Evolutionary conservation across 352 stramenopile genomes (phyloP).

Genomic region (Phytophthora chlamydospora): DNA sequence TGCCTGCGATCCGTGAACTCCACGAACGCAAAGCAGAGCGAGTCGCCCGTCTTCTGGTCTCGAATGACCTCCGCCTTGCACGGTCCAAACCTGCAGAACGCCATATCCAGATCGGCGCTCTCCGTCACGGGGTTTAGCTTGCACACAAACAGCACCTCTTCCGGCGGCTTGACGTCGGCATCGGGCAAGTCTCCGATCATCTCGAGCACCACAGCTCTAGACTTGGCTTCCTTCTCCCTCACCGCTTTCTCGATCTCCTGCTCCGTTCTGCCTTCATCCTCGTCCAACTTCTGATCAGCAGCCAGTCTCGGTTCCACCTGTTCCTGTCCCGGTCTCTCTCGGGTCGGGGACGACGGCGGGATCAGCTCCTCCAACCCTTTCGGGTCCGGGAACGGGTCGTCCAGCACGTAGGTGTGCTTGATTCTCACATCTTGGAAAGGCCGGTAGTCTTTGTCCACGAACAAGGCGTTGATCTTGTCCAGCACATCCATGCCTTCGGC

Average conservation of each 20-base stretch:
- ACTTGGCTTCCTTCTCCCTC: constrained; percentile 93
- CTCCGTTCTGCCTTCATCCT: constrained; percentile 73
- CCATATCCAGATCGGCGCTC: constrained; percentile 94
- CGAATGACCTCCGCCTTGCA: constrained; percentile 96
- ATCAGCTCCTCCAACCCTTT: constrained; percentile 63
- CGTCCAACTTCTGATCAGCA: constrained; percentile 87
- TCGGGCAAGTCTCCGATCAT: constrained; percentile 99
- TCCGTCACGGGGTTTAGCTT: constrained; percentile 95
- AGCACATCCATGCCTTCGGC: constrained; percentile 95
- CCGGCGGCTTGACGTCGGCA: constrained; percentile 96
- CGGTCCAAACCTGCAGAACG: constrained; percentile 92
- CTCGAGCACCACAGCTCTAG: constrained; percentile 96
- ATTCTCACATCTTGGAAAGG: constrained; percentile 98
- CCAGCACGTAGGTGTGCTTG: constrained; percentile 90
- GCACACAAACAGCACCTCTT: constrained; percentile 99
- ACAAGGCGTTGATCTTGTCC: constrained; percentile 94
- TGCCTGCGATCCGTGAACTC: constrained; percentile 96
- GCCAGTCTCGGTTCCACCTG: constrained; percentile 90
- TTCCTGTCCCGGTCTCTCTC: constrained; percentile 92
- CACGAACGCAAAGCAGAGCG: constrained; percentile 98
- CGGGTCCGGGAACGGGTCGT: constrained; percentile 86
- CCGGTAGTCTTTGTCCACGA: constrained; percentile 94
- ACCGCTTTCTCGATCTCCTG: constrained; percentile 92
- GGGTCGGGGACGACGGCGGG: constrained; percentile 83
- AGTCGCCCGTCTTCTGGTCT: constrained; percentile 97